phyloP scores from a whole-genome alignment of 2,329 filamentous ascomycete genomes.

The Ambrosiella xylebori region DNA sequence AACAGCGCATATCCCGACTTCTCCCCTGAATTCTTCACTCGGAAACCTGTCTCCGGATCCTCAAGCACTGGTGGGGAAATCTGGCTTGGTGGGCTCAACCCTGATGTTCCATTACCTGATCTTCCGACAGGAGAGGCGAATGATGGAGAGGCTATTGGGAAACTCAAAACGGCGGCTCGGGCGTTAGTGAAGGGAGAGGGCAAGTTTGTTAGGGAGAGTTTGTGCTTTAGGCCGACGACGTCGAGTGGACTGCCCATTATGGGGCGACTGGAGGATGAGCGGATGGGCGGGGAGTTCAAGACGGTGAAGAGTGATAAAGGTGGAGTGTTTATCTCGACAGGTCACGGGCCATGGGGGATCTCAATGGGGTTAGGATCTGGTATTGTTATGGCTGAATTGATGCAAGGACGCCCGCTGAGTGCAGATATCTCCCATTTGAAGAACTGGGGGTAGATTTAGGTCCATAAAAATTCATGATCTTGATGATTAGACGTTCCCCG shows the following conservation, averaged over 20 bases:
- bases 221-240: conserved; percentile 61
- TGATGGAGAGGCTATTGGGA: neutral
- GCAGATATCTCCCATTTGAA: conserved; percentile 1
- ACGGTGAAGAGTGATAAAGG: conserved; percentile 24
- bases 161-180: neutral
- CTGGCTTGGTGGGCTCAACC: conserved; percentile 59
- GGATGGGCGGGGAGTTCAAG: neutral
- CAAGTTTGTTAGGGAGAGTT: conserved; percentile 33
- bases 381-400: conserved; percentile 1
- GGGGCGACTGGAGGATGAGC: conserved; percentile 33
- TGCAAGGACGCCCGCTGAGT: neutral
- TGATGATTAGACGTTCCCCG: neutral
- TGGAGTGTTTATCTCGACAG: conserved; percentile 53
- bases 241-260: conserved; percentile 47
- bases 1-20: conserved; percentile 40
- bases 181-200: neutral
- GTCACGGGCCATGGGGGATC: conserved; percentile 65
- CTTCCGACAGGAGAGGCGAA: conserved; percentile 18
- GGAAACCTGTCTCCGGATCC: conserved; percentile 27
- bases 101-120: conserved; percentile 24
- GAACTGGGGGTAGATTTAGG: neutral
- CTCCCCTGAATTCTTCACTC: conserved; percentile 54
- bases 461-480: neutral
- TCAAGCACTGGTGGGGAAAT: conserved; percentile 33
- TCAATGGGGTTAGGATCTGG: conserved; percentile 15